phyloP scores from a whole-genome alignment of 148 eudicot genomes.

The Mesembryanthemum crystallinum region DNA sequence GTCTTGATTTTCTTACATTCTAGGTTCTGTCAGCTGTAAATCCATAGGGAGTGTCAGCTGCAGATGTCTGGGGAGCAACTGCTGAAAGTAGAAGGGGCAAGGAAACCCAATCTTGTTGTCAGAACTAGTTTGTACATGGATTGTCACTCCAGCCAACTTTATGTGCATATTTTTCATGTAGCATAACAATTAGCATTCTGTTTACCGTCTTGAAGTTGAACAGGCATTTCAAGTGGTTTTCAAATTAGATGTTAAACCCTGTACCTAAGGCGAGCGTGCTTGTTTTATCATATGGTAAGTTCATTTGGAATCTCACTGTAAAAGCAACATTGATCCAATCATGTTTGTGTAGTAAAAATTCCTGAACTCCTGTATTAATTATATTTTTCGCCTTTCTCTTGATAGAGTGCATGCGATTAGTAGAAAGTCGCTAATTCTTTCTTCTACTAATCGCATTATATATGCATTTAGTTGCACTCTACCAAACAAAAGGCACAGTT shows the following conservation, averaged over 20 bases:
- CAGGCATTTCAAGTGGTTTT: too few relatives aligned
- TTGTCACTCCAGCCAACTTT: neutral
- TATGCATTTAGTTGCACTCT: slow-evolving; percentile 10
- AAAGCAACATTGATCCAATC: neutral
- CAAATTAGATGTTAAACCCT: too few relatives aligned
- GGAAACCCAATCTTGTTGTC: too few relatives aligned
- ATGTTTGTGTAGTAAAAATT: neutral
- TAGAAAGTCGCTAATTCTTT: neutral
- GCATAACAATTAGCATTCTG: neutral
- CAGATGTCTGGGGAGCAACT: too few relatives aligned
- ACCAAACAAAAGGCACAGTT: slow-evolving; percentile 5
- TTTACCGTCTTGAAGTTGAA: neutral
- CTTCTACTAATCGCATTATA: slow-evolving; percentile 1
- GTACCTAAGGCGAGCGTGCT: too few relatives aligned
- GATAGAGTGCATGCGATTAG: slow-evolving; percentile 17
- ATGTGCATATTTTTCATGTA: neutral
- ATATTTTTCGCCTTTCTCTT: neutral
- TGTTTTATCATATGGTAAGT: too few relatives aligned
- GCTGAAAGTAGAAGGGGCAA: too few relatives aligned
- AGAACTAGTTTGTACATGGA: neutral
- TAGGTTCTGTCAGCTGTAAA: slow-evolving; percentile 29
- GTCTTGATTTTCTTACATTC: neutral
- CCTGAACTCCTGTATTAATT: neutral
- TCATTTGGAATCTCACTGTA: neutral
- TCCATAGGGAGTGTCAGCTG: neutral